Evolutionary conservation across 148 eudicot genomes (phyloP), one percentile per base, ranked within the genome.

Genomic region (Rhododendron ovatum): DNA sequence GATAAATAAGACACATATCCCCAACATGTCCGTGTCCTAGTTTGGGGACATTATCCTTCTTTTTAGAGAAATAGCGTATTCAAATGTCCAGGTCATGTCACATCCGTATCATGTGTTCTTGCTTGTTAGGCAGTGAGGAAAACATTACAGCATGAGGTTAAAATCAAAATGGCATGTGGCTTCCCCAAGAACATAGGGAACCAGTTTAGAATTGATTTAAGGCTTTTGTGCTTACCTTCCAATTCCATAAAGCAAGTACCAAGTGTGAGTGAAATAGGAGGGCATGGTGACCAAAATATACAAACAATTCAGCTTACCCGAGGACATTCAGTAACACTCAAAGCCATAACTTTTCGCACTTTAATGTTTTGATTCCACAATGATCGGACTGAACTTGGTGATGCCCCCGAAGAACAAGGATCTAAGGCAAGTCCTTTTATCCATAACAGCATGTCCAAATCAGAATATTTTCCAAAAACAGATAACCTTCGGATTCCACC

Each of bases 281-380:
- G 50, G 43, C 14, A n/a, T 14, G 30, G 2, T 78, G 20, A 39
- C 53, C 59, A 35, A 47, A 10, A 18, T 18, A n/a, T n/a, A 79
- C 18, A 41, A 5, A 41, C 45, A 41, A 47, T 35, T 24, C 24
- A 84, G 7, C 89, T 57, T 86, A 91, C 90, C 91, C 78, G 86
- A 53, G 92, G 89, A 84, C 73, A 79, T 67, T 82, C 85, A 78
- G 82, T 69, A 82, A 71, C 85, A 55, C 84, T 41, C 22, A 85
- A 87, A 57, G 59, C 14, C 91, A 91, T 87, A n/a, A 87, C 75
- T 78, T 89, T 86, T 48, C 92, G 85, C 45, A 89, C 61, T 47
- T 65, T 37, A 15, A 74, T 15, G 41, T 20, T 74, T 74, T 74
- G 78, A 37, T 74, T 74, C 78, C 78, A 74, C 78, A 74, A 74